Percentiles rank a stretch among this genome's conserved stretches.
These are phyloP conservation scores for Penicillium pancosmium DNA, from an alignment of 495 filamentous ascomycete species.

Conservation along the genomic window DNA sequence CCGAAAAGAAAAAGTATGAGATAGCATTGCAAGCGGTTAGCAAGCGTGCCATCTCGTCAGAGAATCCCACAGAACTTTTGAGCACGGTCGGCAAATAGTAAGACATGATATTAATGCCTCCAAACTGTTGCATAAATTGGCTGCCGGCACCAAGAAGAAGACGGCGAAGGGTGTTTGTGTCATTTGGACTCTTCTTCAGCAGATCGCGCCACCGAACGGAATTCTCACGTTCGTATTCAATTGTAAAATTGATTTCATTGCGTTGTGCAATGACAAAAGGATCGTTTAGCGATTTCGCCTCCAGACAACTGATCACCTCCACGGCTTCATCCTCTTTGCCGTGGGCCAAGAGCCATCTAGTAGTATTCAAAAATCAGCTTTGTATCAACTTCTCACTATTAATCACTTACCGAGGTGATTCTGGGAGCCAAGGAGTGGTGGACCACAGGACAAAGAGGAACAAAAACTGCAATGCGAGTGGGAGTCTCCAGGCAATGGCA, in stretches of 20 bases:
- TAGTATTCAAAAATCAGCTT: not conserved
- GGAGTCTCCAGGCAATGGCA: slow-evolving; percentile 52
- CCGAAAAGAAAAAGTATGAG: slow-evolving; percentile 52
- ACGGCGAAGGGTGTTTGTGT: slow-evolving; percentile 50
- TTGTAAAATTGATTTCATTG: slow-evolving; percentile 51
- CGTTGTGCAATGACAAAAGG: slow-evolving; percentile 48
- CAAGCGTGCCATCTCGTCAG: slow-evolving; percentile 48
- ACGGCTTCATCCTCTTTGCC: slow-evolving; percentile 47
- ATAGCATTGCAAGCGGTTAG: slow-evolving; percentile 54
- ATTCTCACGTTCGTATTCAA: slow-evolving; percentile 53
- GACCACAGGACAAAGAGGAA: slow-evolving; percentile 53
- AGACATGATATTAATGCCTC: slow-evolving; percentile 50
- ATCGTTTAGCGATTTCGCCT: slow-evolving; percentile 47
- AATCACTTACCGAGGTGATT: slow-evolving; percentile 49
- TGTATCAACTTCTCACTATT: not conserved
- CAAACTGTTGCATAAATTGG: slow-evolving; percentile 58
- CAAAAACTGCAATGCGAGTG: slow-evolving; percentile 55
- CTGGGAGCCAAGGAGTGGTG: slow-evolving; percentile 57
- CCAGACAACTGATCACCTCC: slow-evolving; percentile 52
- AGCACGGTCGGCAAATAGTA: slow-evolving; percentile 56
- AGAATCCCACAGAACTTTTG: slow-evolving; percentile 51
- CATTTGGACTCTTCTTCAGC: slow-evolving; percentile 37
- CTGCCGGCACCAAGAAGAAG: slow-evolving; percentile 53
- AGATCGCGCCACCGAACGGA: slow-evolving; percentile 50
- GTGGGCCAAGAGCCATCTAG: slow-evolving; percentile 52